Percentiles rank a stretch among this genome's conserved stretches.
Evolutionary conservation across 2,329 filamentous ascomycete genomes (phyloP).

Genomic region (Beauveria brongniartii): DNA sequence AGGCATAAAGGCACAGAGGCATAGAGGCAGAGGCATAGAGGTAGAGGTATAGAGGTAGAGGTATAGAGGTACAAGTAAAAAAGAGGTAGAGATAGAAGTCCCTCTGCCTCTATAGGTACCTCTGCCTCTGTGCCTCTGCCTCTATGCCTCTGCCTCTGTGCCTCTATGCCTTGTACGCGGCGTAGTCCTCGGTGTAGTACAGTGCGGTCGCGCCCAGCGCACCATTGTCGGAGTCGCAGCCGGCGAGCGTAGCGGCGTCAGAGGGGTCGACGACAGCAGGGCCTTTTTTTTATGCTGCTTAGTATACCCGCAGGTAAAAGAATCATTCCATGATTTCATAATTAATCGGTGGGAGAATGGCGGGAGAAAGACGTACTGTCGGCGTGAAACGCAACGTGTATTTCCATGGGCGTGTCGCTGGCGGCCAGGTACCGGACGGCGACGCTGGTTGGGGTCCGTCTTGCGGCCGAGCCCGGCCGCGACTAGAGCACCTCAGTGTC

Average conservation of each 20-base stretch:
- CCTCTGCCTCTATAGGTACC: too few relatives aligned
- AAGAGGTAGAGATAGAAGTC: too few relatives aligned
- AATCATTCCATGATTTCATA: too few relatives aligned
- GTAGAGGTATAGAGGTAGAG: too few relatives aligned
- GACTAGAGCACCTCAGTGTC: constrained; percentile 28
- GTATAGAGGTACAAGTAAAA: too few relatives aligned
- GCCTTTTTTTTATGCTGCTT: constrained; percentile 20
- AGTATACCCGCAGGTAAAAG: too few relatives aligned
- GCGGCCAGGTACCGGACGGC: constrained; percentile 7
- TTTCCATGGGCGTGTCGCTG: constrained; percentile 7
- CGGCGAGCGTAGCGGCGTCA: constrained; percentile 33
- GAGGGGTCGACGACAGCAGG: constrained; percentile 31
- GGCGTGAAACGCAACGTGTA: constrained; percentile 25
- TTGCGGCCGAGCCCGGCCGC: constrained; percentile 25
- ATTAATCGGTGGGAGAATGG: too few relatives aligned
- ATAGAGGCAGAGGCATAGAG: too few relatives aligned
- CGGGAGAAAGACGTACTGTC: constrained; percentile 14
- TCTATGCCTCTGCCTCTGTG: too few relatives aligned
- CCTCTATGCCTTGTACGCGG: constrained; percentile 26
- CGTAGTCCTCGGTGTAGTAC: constrained; percentile 41
- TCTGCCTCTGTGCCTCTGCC: too few relatives aligned
- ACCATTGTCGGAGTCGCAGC: constrained; percentile 41
- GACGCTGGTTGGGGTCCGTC: constrained; percentile 9
- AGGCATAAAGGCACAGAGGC: too few relatives aligned
- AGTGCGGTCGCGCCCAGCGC: constrained; percentile 34